Base-by-base conservation (phyloP, 2,329 filamentous ascomycete genomes). In the Penicillium fuscoglaucum region DNA sequence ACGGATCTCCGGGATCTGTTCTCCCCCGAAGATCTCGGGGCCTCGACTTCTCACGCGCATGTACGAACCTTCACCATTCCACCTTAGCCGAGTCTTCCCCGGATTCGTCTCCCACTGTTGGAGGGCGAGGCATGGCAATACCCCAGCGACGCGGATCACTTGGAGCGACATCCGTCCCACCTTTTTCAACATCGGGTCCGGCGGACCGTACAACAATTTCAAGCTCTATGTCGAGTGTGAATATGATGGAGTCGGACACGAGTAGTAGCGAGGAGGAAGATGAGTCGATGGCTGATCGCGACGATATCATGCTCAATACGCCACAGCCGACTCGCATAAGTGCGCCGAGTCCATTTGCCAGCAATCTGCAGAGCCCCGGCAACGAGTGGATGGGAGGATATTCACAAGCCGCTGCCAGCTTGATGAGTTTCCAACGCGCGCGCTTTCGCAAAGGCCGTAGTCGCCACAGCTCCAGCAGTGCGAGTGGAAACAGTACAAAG, bases 21-120 rank as follows among this genome's bases (percentile, higher is more conserved):
- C 83, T 98, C 8, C 93, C 93, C 19, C 87, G 93, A 63, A 88
- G 93, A 61, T 97, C 93, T 31, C 86, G 93, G 56, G 93, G 93
- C 44, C 82, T 97, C 60, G 93, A 98, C 77, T 98, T 96, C 75
- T 93, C 93, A 41, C 85, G 93, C 66, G 93, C 93, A 12, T 95
- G 91, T 61, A 97, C 93, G 12, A 96, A 93, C 72, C 82, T 99
- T 24, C 95, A 98, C 76, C 95, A 98, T 75, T 97, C 93, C 17
- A 98, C 90, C 0, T 84, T 98, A 9, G 93, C 93, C 56, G 91
- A 96, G 72, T 90, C 90, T 0, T 95, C 90, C 6, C 92, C 93
- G 4, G 92, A 96, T 73, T 95, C 91, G 0, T 97, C 93, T 0
- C 95, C 95, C 0, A 93, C 89, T 13, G 88, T 95, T 55, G 87